Conservation (phyloP, 768 basidiomycete genomes). For the Hebeloma cylindrosporum region DNA sequence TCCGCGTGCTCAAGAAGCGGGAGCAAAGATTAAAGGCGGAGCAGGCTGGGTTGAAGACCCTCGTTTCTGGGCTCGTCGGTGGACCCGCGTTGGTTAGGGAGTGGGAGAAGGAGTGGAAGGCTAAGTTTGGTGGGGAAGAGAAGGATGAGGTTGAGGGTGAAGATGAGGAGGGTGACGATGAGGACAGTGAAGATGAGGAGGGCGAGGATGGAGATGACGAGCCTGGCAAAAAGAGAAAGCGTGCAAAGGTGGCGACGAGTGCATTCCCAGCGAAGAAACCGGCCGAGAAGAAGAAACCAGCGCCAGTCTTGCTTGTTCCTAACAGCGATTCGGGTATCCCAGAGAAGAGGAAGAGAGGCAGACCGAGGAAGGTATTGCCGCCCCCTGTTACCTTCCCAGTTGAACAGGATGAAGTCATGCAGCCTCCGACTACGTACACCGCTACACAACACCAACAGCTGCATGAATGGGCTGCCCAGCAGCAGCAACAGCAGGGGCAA, state of each 20-base stretch:
- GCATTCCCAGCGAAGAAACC: conserved; percentile 25
- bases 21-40: conserved; percentile 72
- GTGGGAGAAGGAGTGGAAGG: conserved; percentile 77
- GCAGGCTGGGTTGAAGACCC: conserved; percentile 68
- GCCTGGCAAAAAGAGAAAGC: conserved; percentile 62
- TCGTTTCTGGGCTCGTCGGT: conserved; percentile 71
- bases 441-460: conserved; percentile 10
- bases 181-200: conserved; percentile 60
- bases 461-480: conserved; percentile 16
- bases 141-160: conserved; percentile 65
- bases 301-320: conserved; percentile 24
- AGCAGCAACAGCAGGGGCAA: conserved; percentile 29
- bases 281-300: conserved; percentile 46
- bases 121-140: conserved; percentile 74
- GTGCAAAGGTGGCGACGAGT: conserved; percentile 43
- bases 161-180: conserved; percentile 49
- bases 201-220: conserved; percentile 41
- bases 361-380: conserved; percentile 71
- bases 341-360: conserved; percentile 83
- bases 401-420: conserved; percentile 22
- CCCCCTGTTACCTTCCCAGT: conserved; percentile 35
- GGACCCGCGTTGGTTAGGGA: conserved; percentile 68
- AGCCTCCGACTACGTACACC: conserved; percentile 9
- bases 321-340: conserved; percentile 38
- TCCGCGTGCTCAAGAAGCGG: conserved; percentile 80